Base-by-base conservation (phyloP, 305 asterid species). In the Fraxinus paxiana region DNA sequence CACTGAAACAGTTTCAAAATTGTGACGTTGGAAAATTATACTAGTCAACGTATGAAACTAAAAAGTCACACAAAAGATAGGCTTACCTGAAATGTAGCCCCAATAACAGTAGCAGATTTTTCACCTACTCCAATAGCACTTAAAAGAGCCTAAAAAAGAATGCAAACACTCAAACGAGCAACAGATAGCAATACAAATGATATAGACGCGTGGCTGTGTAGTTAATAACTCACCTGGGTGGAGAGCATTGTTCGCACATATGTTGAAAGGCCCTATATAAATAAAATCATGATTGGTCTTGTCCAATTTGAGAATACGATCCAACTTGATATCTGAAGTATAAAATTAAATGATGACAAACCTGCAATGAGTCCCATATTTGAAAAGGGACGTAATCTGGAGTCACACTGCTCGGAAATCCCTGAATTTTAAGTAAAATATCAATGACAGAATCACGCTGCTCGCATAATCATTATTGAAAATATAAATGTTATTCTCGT, bases 61-160 rank as follows among this genome's bases (percentile, higher is more conserved):
- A 31, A 9, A 79, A 77, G 13, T 31, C 28, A 63, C 17, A 6
- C 48, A 35, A 34, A 41, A 17, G 3, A 46, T 38, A 56, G 20
- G 43, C 28, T 77, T 79, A 90, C 98, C 97, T 87, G 98, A 89
- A 95, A 95, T 63, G 99, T 93, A 82, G 98, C 99, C 82, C 99
- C 99, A 61, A 96, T 83, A 54, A 90, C 97, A 31, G 99, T 94
- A 84, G 99, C 99, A 8, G 98, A 94, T 83, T 91, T 92, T 88
- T 92, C 98, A 72, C 99, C 99, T 80, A 96, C 99, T 17, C 99
- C 99, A 15, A 96, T 94, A 9, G 99, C 99, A 90, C 97, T 94
- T 79, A 96, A 83, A 73, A 96, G 96, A 83, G 99, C 99, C 99
- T 96, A 80, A 54, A 85, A 69, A 30, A 51, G 85, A 76, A 76